Evolutionary conservation across 208 protist species (phyloP).

Genomic region (Leishmania mexicana): DNA sequence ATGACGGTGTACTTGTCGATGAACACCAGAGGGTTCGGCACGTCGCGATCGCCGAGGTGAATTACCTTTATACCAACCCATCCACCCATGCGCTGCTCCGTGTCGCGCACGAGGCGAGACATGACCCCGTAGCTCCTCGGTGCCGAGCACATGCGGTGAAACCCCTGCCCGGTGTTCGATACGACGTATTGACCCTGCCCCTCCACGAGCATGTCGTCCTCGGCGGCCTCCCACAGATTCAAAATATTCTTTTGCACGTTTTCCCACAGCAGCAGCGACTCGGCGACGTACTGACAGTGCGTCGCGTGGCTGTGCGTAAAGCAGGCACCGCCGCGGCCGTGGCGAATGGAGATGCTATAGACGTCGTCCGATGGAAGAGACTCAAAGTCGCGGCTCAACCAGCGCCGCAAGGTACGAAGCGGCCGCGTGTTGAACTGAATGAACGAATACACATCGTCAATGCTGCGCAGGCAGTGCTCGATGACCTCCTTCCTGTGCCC

Average conservation of each 20-base stretch:
- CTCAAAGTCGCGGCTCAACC: slow-evolving; percentile 70
- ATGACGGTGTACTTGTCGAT: slow-evolving; percentile 99
- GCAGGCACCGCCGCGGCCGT: slow-evolving; percentile 79
- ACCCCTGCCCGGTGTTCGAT: slow-evolving; percentile 95
- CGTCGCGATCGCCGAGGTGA: slow-evolving; percentile 97
- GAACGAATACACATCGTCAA: slow-evolving; percentile 95
- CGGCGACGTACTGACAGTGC: slow-evolving; percentile 96
- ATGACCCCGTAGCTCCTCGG: slow-evolving; percentile 88
- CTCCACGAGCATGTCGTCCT: slow-evolving; percentile 93
- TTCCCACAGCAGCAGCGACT: slow-evolving; percentile 96
- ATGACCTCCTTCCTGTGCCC: slow-evolving; percentile 38
- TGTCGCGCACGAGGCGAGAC: slow-evolving; percentile 71
- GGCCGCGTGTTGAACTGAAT: slow-evolving; percentile 81
- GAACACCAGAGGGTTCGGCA: slow-evolving; percentile 98
- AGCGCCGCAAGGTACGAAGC: slow-evolving; percentile 57
- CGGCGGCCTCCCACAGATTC: slow-evolving; percentile 93
- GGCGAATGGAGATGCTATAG: slow-evolving; percentile 52
- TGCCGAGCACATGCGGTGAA: slow-evolving; percentile 93
- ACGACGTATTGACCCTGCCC: slow-evolving; percentile 68
- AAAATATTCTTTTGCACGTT: slow-evolving; percentile 94
- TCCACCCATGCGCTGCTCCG: slow-evolving; percentile 79
- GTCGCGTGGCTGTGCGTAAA: slow-evolving; percentile 93
- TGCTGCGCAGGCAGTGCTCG: slow-evolving; percentile 92
- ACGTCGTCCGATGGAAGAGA: slow-evolving; percentile 25
- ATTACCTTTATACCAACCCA: slow-evolving; percentile 98